These are phyloP conservation scores for Podosphaera aphanis DNA, from an alignment of 2,329 filamentous ascomycete genomes.

Conservation along the genomic window DNA sequence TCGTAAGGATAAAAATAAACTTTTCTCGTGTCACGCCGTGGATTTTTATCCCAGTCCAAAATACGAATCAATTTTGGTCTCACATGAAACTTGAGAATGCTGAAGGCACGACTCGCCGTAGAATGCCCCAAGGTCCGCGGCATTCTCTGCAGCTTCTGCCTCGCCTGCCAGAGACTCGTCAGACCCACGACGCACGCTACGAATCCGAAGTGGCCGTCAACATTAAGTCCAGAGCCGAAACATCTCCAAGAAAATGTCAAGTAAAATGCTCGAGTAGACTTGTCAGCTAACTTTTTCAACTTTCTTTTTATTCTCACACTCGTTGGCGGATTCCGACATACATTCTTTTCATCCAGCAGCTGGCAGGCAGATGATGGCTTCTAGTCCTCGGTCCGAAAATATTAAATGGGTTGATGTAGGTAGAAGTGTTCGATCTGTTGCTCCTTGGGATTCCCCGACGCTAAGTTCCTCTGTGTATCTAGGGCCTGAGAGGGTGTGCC, in stretches of 20 bases:
- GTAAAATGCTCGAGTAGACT: not conserved
- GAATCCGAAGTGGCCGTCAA: not conserved
- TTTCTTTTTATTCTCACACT: not conserved
- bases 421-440: constrained; percentile 6
- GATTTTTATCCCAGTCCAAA: not conserved
- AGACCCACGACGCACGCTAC: not conserved
- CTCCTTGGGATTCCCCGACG: not conserved
- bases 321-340: not conserved
- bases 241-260: not conserved
- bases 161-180: not conserved
- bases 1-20: not conserved
- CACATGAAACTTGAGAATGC: not conserved
- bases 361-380: not conserved
- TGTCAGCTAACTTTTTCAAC: not conserved
- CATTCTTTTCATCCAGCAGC: not conserved
- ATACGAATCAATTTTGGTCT: not conserved
- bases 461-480: constrained; percentile 1
- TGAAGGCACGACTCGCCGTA: not conserved
- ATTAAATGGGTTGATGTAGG: constrained; percentile 38
- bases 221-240: not conserved
- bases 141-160: not conserved
- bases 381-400: constrained; percentile 18
- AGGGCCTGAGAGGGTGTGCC: constrained; percentile 32
- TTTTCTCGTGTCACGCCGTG: not conserved
- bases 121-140: not conserved